Evolutionary conservation across 768 basidiomycete species (phyloP), one percentile per base, ranked within the genome.

Genomic region (Lactarius hatsudake): DNA sequence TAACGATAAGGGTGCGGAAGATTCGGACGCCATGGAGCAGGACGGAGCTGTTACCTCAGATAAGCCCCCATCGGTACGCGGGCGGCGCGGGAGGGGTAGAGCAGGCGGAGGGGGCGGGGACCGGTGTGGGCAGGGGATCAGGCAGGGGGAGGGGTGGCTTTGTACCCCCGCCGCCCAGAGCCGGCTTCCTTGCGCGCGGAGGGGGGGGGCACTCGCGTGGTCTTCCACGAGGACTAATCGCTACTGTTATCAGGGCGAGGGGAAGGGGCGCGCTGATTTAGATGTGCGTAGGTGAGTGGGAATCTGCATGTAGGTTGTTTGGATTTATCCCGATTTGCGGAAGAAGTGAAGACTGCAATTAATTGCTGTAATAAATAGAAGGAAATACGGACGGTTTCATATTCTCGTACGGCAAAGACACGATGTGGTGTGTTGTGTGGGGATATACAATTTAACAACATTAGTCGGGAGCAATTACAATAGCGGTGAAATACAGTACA

Each of bases 111-210:
- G 60, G 15, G 28, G 64, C 3, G 42, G 67, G 6, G 42, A n/a
- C n/a, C 1, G 54, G 68, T 48, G 32, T 30, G 0, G 26, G 51
- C 13, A 53, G 59, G 26, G 65, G 68, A 26, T 36, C 20, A 5
- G 61, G 68, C 15, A 51, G 61, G 28, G 48, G 20, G 10, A 40
- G 68, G 30, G 65, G 65, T 8, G 45, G n/a, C 45, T 69, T 69
- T 40, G 61, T 62, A 1, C 61, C 64, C 20, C 61, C 65, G 23
- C 68, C 68, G 10, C 68, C 68, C 8, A 48, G 68, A 26, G 68
- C 40, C 17, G 68, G 68, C 3, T 69, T 69, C n/a, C 57, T 69
- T 40, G 26, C 5, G 7, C 66, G 66, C 26, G 66, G 66, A 26
- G 57, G 32, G 2, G n/a, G 40, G 36, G 36, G 36, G 23, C 28